These are phyloP conservation scores for Penicillium ochrochloron DNA, from an alignment of 495 filamentous ascomycete species.

Conservation along the genomic window DNA sequence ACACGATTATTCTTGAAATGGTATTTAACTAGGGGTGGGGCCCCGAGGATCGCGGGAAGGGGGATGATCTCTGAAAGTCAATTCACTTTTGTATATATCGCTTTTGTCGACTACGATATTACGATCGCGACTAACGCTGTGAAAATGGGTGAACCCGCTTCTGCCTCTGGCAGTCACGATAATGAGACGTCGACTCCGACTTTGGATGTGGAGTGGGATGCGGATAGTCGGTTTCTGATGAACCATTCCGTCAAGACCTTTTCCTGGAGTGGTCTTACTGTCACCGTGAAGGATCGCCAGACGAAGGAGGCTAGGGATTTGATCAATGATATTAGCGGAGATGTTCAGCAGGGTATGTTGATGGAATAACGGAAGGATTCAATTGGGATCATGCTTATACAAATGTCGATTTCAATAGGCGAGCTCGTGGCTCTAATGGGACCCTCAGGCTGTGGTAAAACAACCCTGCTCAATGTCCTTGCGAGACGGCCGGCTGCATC, in stretches of 20 bases:
- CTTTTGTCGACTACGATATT: not conserved
- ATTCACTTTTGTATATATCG: not conserved
- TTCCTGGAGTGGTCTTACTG: slow-evolving; percentile 64
- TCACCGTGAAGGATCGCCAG: slow-evolving; percentile 70
- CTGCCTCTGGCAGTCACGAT: not conserved
- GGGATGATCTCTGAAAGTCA: not conserved
- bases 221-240: slow-evolving; percentile 35
- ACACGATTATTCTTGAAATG: not conserved
- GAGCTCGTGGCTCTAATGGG: slow-evolving; percentile 79
- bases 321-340: slow-evolving; percentile 40
- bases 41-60: not conserved
- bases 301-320: slow-evolving; percentile 58
- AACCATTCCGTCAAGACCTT: slow-evolving; percentile 53
- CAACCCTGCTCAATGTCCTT: slow-evolving; percentile 75
- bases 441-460: slow-evolving; percentile 76
- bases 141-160: slow-evolving; percentile 6
- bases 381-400: slow-evolving; percentile 6
- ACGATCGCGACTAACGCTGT: not conserved
- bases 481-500: slow-evolving; percentile 60
- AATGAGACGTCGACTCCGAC: slow-evolving; percentile 5
- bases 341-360: slow-evolving; percentile 36
- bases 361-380: not conserved
- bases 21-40: slow-evolving; percentile 1
- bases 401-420: slow-evolving; percentile 45
- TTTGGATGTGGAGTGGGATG: slow-evolving; percentile 38